phyloP scores from a whole-genome alignment of 73 alveolate genomes.

The Paramecium pentaurelia region DNA sequence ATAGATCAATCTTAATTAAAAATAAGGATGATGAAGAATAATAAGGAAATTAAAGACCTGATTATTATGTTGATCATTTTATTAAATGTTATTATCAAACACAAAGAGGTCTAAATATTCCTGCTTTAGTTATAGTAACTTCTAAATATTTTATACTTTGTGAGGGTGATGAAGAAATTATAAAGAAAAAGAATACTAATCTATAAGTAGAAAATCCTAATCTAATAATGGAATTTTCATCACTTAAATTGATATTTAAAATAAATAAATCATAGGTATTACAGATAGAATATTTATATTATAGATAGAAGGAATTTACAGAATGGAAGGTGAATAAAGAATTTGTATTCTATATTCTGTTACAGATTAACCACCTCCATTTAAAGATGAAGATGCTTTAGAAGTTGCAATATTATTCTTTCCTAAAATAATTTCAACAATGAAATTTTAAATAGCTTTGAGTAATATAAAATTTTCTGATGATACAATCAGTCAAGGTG shows the following conservation, averaged over 20 bases:
- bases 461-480: not conserved
- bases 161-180: constrained; percentile 10
- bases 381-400: not conserved
- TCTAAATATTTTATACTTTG: not conserved
- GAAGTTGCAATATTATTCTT: not conserved
- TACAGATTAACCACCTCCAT: not conserved
- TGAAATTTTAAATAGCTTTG: not conserved
- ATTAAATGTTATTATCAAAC: not conserved
- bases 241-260: not conserved
- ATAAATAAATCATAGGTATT: not conserved
- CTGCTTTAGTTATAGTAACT: not conserved
- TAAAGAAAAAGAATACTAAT: not conserved
- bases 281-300: not conserved
- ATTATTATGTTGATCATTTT: not conserved
- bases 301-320: not conserved
- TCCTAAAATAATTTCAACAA: not conserved
- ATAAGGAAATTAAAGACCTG: not conserved
- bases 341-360: not conserved
- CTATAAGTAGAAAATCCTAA: not conserved
- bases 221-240: not conserved
- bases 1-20: not conserved
- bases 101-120: not conserved
- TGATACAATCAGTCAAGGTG: not conserved
- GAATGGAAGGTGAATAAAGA: not conserved
- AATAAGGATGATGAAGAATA: not conserved